Evolutionary conservation across 306 rosid species (phyloP).

Genomic region (Vachellia collinsii): DNA sequence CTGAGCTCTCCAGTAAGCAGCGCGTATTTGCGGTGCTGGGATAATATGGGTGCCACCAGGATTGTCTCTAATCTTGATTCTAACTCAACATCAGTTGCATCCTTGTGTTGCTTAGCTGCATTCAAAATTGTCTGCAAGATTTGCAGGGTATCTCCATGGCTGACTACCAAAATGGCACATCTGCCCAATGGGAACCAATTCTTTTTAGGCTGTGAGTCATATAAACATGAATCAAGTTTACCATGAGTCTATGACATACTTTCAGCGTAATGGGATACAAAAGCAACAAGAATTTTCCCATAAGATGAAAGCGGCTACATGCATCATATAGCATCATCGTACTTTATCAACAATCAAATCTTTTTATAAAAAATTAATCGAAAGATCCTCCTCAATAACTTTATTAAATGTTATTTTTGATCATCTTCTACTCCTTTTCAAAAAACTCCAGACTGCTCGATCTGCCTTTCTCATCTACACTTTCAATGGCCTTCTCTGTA

Average conservation of each 20-base stretch:
- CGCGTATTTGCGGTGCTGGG: constrained; percentile 72
- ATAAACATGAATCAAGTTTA: constrained; percentile 29
- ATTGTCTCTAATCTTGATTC: constrained; percentile 37
- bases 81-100: neutral
- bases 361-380: no score
- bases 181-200: constrained; percentile 45
- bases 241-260: constrained; percentile 28
- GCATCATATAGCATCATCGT: no score
- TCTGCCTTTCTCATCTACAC: no score
- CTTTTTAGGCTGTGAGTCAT: constrained; percentile 23
- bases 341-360: no score
- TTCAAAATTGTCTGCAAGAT: constrained; percentile 70
- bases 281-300: no score
- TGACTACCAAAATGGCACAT: constrained; percentile 72
- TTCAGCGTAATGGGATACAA: neutral
- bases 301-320: no score
- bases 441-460: no score
- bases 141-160: constrained; percentile 93
- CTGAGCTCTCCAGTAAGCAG: constrained; percentile 84
- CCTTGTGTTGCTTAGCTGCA: constrained; percentile 55
- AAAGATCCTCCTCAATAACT: no score
- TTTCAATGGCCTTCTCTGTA: no score
- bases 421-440: no score
- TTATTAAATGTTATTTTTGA: no score
- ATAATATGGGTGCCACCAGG: constrained; percentile 56